These are phyloP conservation scores for Pholiota conissans DNA, from an alignment of 768 basidiomycete species.

Conservation along the genomic window DNA sequence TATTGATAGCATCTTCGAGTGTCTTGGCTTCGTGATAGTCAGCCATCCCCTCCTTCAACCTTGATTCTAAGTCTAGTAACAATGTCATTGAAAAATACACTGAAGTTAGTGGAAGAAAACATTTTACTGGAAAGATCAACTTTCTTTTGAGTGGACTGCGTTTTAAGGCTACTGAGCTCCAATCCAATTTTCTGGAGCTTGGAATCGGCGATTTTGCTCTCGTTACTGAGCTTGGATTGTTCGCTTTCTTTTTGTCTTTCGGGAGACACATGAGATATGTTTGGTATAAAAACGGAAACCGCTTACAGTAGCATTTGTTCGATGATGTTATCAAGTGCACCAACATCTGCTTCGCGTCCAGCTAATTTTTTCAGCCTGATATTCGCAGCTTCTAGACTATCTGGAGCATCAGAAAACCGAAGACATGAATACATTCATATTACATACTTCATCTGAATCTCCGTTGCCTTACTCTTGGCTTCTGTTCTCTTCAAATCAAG, in stretches of 20 bases:
- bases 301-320: constrained; percentile 59
- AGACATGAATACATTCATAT: background rate
- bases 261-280: background rate
- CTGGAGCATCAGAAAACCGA: constrained; percentile 3
- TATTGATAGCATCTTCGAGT: constrained; percentile 44
- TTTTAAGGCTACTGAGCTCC: constrained; percentile 56
- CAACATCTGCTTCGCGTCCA: constrained; percentile 56
- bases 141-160: constrained; percentile 60
- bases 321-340: constrained; percentile 75
- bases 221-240: constrained; percentile 44
- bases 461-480: constrained; percentile 58
- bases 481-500: constrained; percentile 75
- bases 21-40: constrained; percentile 12
- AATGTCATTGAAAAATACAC: background rate
- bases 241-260: constrained; percentile 71
- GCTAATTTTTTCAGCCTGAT: constrained; percentile 64
- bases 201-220: constrained; percentile 49
- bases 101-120: background rate
- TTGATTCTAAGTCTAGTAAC: constrained; percentile 49
- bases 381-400: constrained; percentile 63
- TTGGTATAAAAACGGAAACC: background rate
- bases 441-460: constrained; percentile 69
- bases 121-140: constrained; percentile 62
- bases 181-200: constrained; percentile 65
- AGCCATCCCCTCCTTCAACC: constrained; percentile 38